These are phyloP conservation scores for Cyclotella baltica DNA, from an alignment of 108 stramenopile species.

Conservation along the genomic window DNA sequence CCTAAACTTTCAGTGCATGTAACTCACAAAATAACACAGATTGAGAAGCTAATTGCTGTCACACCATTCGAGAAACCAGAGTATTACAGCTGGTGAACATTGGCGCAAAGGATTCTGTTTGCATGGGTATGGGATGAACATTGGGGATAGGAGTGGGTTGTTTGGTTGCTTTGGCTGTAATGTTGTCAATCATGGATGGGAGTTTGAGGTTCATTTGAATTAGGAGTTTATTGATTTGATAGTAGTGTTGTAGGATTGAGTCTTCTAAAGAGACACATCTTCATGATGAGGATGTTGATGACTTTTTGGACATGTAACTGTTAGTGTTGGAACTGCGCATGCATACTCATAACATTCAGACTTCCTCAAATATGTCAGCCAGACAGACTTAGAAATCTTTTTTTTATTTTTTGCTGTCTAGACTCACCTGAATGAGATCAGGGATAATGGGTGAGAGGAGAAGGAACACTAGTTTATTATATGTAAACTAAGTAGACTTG, in stretches of 20 bases:
- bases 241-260: constrained; percentile 14
- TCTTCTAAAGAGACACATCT: constrained; percentile 1
- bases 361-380: no score
- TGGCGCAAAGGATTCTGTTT: constrained; percentile 12
- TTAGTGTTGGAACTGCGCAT: no score
- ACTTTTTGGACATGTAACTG: background rate
- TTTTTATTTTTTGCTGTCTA: no score
- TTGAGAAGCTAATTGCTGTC: constrained; percentile 34
- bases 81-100: constrained; percentile 33
- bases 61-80: constrained; percentile 55
- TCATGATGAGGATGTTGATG: constrained; percentile 14
- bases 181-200: background rate
- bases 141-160: constrained; percentile 24
- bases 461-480: no score
- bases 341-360: no score
- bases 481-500: no score
- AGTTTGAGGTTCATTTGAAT: constrained; percentile 14
- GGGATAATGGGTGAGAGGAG: no score
- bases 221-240: constrained; percentile 13
- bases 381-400: no score
- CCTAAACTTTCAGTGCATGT: no score
- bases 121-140: background rate
- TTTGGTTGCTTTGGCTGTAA: background rate
- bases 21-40: constrained; percentile 52
- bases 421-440: no score